phyloP scores from a whole-genome alignment of 1,139 yeast species.

The Debaryomycetaceae sp. region DNA sequence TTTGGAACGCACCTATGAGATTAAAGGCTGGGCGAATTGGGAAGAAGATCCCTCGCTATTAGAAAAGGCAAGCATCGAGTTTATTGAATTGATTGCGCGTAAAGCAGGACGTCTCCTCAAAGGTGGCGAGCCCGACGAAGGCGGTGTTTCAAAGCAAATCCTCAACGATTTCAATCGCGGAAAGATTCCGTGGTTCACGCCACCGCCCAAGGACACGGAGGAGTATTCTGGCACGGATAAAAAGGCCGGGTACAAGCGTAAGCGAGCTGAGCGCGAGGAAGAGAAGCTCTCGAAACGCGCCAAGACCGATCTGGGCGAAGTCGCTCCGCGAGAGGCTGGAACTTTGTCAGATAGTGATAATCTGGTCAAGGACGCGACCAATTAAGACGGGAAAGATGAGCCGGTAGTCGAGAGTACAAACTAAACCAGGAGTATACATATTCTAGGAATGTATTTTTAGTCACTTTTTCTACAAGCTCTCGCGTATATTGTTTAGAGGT shows the following conservation, averaged over 20 bases:
- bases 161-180: constrained; percentile 95
- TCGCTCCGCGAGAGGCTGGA: constrained; percentile 21
- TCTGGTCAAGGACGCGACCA: too few relatives aligned
- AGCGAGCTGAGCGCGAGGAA: constrained; percentile 34
- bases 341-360: too few relatives aligned
- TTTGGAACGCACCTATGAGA: constrained; percentile 89
- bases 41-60: constrained; percentile 29
- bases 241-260: constrained; percentile 42
- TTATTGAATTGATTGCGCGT: constrained; percentile 82
- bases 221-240: constrained; percentile 45
- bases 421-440: too few relatives aligned
- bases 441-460: too few relatives aligned
- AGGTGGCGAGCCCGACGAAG: constrained; percentile 97
- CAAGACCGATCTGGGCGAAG: constrained; percentile 10
- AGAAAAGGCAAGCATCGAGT: constrained; percentile 58
- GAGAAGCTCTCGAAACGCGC: constrained; percentile 14
- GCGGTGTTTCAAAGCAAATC: constrained; percentile 83
- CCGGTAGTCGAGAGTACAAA: too few relatives aligned
- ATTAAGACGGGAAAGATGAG: too few relatives aligned
- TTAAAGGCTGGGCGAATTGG: constrained; percentile 72
- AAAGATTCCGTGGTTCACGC: constrained; percentile 94
- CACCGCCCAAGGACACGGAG: constrained; percentile 72
- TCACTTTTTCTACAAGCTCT: too few relatives aligned
- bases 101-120: constrained; percentile 86
- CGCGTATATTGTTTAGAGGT: too few relatives aligned